Base-by-base conservation (phyloP, 441 rosid species). In the Erysimum cheiri region DNA sequence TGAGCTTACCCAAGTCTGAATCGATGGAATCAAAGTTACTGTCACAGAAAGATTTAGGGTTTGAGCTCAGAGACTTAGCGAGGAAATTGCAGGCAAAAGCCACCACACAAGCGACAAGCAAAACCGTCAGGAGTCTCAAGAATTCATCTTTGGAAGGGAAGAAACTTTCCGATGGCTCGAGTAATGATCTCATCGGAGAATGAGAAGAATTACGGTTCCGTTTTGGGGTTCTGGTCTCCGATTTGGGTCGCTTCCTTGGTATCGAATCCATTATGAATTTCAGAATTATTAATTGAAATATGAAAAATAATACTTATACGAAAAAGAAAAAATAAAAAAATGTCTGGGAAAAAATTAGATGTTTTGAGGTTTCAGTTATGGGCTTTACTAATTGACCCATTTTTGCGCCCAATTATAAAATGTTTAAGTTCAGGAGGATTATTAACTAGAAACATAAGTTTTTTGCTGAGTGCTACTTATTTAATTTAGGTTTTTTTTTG, bases 91-190 rank as follows among this genome's bases (percentile, higher is more conserved):
- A 89, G 69, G 85, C 46, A 22, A 89, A 64, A 67, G 87, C 89
- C 13, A 89, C 90, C 0, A 76, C 69, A 35, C 87, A 85, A 4
- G 98, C 91, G 73, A 93, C 71, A 33, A 81, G 82, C 59, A 91
- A 48, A 9, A 88, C 88, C 0, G 78, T 72, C 3, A 89, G 11
- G 28, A 91, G 83, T 54, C 81, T 83, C 63, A 70, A 70, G 32
- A 85, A 68, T 70, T 91, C 97, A 37, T 74, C 84, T 62, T 78
- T 84, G 3, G 95, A 85, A 40, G 98, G 98, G 74, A 91, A 80
- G 58, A 91, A 70, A 54, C 60, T 73, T 43, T 71, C 75, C 1
- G 98, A 85, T n/a, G 96, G 95, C 57, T 88, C 96, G 74, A 74
- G 67, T 3, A 82, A 24, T 46, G 84, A 64, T 41, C 3, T 70